These are phyloP conservation scores for Termitomyces heimii DNA, from an alignment of 768 basidiomycete genomes.

Conservation along the genomic window DNA sequence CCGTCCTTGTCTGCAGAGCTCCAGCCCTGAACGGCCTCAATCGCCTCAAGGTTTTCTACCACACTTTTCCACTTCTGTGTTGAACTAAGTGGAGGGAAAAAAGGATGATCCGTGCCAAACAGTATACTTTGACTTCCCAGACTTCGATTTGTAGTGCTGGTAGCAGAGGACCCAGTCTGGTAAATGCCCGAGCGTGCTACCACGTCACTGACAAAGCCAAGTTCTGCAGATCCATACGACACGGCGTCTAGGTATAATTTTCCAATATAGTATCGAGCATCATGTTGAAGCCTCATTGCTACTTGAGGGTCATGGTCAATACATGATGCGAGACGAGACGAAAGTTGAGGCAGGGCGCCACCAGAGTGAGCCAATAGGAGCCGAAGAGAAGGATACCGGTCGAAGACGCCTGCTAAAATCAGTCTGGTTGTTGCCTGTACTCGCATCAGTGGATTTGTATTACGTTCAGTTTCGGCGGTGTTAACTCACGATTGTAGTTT, in stretches of 20 bases:
- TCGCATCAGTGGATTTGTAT: conserved; percentile 3
- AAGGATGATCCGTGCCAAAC: conserved; percentile 88
- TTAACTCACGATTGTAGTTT: conserved; percentile 73
- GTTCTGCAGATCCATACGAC: conserved; percentile 83
- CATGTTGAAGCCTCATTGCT: conserved; percentile 66
- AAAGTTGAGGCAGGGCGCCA: conserved; percentile 77
- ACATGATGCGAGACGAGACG: conserved; percentile 80
- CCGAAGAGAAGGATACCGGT: conserved; percentile 70
- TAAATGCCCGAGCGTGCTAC: conserved; percentile 56
- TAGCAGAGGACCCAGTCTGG: conserved; percentile 24
- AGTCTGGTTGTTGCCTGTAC: conserved; percentile 65
- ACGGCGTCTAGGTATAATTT: conserved; percentile 82
- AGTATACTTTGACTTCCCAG: conserved; percentile 57
- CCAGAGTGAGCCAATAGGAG: conserved; percentile 86
- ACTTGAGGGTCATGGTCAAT: conserved; percentile 83
- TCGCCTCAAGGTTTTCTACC: conserved; percentile 79
- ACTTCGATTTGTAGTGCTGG: conserved; percentile 29
- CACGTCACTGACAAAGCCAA: conserved; percentile 70
- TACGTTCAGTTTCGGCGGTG: not conserved
- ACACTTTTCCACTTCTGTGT: conserved; percentile 80
- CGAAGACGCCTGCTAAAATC: conserved; percentile 76
- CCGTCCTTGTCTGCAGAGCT: conserved; percentile 49
- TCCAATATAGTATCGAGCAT: conserved; percentile 80
- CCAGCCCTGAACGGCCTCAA: conserved; percentile 61
- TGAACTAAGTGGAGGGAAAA: conserved; percentile 75